These are phyloP conservation scores for Talaromyces sp. DNA, from an alignment of 2,329 filamentous ascomycete species.

Conservation along the genomic window DNA sequence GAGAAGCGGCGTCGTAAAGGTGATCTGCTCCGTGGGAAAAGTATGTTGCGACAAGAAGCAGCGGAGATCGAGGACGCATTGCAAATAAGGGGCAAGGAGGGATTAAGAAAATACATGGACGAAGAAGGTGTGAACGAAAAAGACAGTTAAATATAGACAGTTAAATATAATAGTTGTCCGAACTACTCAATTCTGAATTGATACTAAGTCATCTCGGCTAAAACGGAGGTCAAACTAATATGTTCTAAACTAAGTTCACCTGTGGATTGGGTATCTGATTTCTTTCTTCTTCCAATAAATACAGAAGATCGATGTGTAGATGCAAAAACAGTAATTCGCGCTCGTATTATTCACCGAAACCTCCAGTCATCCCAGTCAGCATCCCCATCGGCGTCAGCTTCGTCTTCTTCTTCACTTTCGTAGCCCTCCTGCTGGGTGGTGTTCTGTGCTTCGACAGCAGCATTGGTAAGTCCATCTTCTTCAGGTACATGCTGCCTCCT, in stretches of 20 bases:
- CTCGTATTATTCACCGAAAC: conserved; percentile 22
- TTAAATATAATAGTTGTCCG: background rate
- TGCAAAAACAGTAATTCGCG: background rate
- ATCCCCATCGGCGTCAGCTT: conserved; percentile 36
- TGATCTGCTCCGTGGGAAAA: conserved; percentile 35
- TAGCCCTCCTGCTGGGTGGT: conserved; percentile 17
- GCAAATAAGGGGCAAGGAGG: conserved; percentile 33
- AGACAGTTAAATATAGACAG: conserved; percentile 1
- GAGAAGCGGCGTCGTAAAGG: conserved; percentile 36
- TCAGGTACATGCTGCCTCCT: conserved; percentile 35
- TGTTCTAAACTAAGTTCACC: background rate
- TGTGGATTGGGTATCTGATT: background rate
- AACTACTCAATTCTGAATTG: background rate
- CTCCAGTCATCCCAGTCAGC: conserved; percentile 41
- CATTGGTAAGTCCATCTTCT: conserved; percentile 7
- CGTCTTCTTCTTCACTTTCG: conserved; percentile 40
- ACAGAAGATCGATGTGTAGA: background rate
- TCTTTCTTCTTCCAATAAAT: background rate
- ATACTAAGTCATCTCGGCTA: background rate
- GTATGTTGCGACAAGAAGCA: conserved; percentile 38
- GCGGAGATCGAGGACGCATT: conserved; percentile 40
- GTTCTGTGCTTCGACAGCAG: conserved; percentile 1
- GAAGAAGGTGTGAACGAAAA: conserved; percentile 13
- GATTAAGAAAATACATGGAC: conserved; percentile 36
- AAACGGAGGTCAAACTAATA: background rate